Evolutionary conservation across 192 early-diverging fungal species (phyloP), one percentile per base, ranked within the genome.

Genomic region (Geranomyces variabilis): DNA sequence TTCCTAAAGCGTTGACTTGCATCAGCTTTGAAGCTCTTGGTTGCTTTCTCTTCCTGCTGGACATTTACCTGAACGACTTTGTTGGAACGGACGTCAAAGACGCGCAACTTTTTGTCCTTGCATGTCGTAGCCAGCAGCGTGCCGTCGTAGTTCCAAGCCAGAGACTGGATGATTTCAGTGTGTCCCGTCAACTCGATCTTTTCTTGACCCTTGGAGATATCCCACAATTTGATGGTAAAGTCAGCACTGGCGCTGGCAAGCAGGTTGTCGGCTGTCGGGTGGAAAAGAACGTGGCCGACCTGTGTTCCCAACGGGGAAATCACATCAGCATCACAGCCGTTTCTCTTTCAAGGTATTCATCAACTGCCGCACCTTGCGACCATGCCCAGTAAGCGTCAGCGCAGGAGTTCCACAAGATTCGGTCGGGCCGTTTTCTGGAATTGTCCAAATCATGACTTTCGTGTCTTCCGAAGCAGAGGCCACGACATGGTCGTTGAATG

Each of bases 241-340:
- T 97, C 96, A 8, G 94, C 90, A 62, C 91, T 93, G 55, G 94
- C 86, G 29, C 92, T 92, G 6, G 94, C 89, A 53, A 99, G 82
- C 12, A 99, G 89, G 75, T 95, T 95, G 55, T 94, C 93, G 17
- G 97, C 97, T 0, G 89, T 89, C 24, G 97, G 97, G 82, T 99
- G 94, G 87, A 97, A 99, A 47, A 91, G 78, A 29, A 98, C 96
- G 73, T 99, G 96, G n/a, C 96, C 97, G 36, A 99, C 97, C 87
- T 98, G 33, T 17, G 47, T 17, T n/a, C 62, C 15, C 2, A 53
- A 26, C 19, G 4, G n/a, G 51, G 3, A n/a, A 53, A 15, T 6
- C 4, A 19, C 15, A 4, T 3, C 17, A 19, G 4, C 4, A 33
- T 28, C 26, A 13, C 59, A 61, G 2, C 26, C 7, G 31, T n/a